Conservation (phyloP, 305 asterid species). For the Fraxinus nigra region DNA sequence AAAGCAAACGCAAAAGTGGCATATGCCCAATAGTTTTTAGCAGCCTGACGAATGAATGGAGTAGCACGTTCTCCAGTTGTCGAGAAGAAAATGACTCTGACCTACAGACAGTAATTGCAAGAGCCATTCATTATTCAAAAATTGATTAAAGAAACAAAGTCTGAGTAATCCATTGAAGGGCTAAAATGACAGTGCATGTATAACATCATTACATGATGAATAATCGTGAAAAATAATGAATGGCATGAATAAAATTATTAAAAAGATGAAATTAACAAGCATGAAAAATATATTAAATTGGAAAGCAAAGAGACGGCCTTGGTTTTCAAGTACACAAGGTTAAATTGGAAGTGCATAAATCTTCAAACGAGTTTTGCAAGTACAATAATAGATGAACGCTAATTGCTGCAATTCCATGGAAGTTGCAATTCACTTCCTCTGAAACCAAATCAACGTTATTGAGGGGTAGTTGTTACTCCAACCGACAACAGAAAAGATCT, state of each 20-base stretch:
- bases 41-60: slow-evolving; percentile 88
- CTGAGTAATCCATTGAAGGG: neutral
- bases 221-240: neutral
- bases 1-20: slow-evolving; percentile 73
- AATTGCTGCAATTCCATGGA: neutral
- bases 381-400: neutral
- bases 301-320: neutral
- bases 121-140: neutral
- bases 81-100: slow-evolving; percentile 86
- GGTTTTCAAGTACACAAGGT: neutral
- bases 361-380: neutral
- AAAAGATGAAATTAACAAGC: neutral
- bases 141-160: neutral
- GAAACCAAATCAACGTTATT: slow-evolving; percentile 1
- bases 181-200: neutral
- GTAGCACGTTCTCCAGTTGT: slow-evolving; percentile 95
- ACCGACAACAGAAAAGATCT: neutral
- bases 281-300: neutral
- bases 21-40: slow-evolving; percentile 61
- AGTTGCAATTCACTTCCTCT: neutral
- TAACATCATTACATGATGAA: neutral
- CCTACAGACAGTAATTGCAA: slow-evolving; percentile 44
- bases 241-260: neutral
- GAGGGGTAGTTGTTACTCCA: neutral
- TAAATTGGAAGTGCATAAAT: neutral